A percentile compares a stretch with the other conserved stretches of the same genome.
Evolutionary conservation across 2,329 filamentous ascomycete species (phyloP).

Genomic region (Aspergillus sp.): DNA sequence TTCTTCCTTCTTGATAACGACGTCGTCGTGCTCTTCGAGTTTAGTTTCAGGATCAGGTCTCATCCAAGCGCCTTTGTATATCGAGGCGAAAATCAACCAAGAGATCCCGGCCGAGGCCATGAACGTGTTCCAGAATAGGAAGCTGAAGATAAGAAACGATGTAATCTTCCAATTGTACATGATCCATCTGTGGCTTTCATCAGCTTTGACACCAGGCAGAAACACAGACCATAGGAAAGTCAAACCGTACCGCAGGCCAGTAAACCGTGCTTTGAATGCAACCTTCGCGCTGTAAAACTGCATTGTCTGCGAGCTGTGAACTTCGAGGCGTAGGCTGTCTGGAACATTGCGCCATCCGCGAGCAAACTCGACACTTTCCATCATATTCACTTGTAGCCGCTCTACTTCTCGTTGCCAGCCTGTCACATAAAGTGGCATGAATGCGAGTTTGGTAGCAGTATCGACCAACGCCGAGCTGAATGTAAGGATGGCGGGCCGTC

Average conservation of each 20-base stretch:
- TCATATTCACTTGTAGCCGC: conserved; percentile 65
- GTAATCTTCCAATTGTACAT: conserved; percentile 81
- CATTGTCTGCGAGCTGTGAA: conserved; percentile 66
- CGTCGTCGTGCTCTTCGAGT: conserved; percentile 3
- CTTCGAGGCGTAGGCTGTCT: conserved; percentile 57
- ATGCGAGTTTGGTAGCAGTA: conserved; percentile 57
- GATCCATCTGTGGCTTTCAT: conserved; percentile 56
- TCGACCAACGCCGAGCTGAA: conserved; percentile 72
- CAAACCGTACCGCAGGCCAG: conserved; percentile 59
- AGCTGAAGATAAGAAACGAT: conserved; percentile 66
- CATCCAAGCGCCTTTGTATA: conserved; percentile 28
- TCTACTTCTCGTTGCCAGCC: conserved; percentile 64
- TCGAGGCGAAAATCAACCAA: conserved; percentile 58
- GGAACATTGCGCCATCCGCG: conserved; percentile 54
- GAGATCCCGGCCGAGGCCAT: conserved; percentile 63
- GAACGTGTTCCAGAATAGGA: conserved; percentile 73
- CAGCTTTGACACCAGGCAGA: conserved; percentile 8
- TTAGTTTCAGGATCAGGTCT: not conserved
- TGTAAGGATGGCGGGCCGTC: conserved; percentile 73
- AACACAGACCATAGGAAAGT: not conserved
- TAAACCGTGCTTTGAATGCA: conserved; percentile 69
- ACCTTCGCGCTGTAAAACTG: conserved; percentile 73
- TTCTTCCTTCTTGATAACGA: conserved; percentile 14
- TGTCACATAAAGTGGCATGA: conserved; percentile 68
- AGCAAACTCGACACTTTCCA: conserved; percentile 68